Base-by-base conservation (phyloP, 2,329 filamentous ascomycete genomes). In the Tolypocladium album region DNA sequence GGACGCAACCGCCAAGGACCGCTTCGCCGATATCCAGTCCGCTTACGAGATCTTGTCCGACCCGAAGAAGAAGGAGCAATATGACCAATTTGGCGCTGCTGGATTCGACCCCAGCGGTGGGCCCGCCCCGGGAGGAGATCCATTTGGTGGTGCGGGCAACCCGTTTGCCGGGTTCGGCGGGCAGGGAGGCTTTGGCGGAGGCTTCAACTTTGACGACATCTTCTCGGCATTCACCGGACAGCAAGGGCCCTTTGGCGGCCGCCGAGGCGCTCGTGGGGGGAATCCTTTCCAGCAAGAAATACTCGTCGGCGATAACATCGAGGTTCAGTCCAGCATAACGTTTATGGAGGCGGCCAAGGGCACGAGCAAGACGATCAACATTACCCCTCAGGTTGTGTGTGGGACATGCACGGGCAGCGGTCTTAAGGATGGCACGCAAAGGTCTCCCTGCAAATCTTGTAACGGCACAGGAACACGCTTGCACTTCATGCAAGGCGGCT, bases 261-360 rank as follows among this genome's bases (percentile, higher is more conserved):
- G 75, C 31, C 68, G 80, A 45, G 78, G 80, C 34, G 76, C 79
- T n/a, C 80, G 83, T 43, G 64, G 66, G 43, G 64, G 66, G 8
- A 86, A 82, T 59, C 88, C 89, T 13, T 94, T 94, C 70, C 84
- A 80, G 66, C 78, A 91, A 67, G 88, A 96, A 71, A 85, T 95
- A 24, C 72, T 96, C 66, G 88, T 96, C n/a, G 94, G 94, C 62
- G 92, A 97, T 64, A 92, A 96, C 72, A 96, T 99, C 68, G 93
- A 97, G 73, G 89, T 97, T 31, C 91, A 96, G 74, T 87, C 90
- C 57, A 94, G 85, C 71, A 93, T 99, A 67, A 92, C 89, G 0
- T 99, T 99, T 74, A 89, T 94, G 86, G 94, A 99, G 71, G 91
- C 94, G 8, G 94, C 94, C 12, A 96, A 95, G 75, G 94, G 94